Evolutionary conservation across 2,329 filamentous ascomycete genomes (phyloP).

Genomic region (Cercospora zeae-maydis): DNA sequence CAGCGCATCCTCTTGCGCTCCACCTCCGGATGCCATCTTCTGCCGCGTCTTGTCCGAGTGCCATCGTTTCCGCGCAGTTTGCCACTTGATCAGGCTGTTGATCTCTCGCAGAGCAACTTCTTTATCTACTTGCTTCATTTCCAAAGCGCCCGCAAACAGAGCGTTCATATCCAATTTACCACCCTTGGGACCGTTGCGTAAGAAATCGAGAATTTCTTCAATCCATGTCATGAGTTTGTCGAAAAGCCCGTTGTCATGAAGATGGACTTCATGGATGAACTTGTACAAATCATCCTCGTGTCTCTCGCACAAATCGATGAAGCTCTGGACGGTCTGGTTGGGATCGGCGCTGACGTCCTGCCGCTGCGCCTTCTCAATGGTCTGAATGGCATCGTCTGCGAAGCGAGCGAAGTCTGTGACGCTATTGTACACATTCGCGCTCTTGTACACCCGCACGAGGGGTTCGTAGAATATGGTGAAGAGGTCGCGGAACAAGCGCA

Average conservation of each 20-base stretch:
- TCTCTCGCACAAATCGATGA: constrained; percentile 91
- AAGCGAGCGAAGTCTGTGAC: constrained; percentile 95
- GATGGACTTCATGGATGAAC: constrained; percentile 96
- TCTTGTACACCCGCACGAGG: constrained; percentile 94
- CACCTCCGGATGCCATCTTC: constrained; percentile 91
- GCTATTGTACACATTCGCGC: constrained; percentile 94
- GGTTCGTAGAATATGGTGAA: constrained; percentile 99
- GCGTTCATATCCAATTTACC: constrained; percentile 93
- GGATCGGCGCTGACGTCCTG: constrained; percentile 90
- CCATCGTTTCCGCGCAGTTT: constrained; percentile 95
- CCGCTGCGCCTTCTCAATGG: constrained; percentile 64
- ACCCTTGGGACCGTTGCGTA: constrained; percentile 75
- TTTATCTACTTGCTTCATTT: constrained; percentile 65
- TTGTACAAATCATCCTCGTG: constrained; percentile 99
- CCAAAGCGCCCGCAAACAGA: constrained; percentile 75
- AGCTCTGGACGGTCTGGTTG: constrained; percentile 96
- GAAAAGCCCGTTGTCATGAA: constrained; percentile 94
- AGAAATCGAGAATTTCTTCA: constrained; percentile 88
- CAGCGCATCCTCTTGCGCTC: constrained; percentile 46
- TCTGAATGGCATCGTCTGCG: constrained; percentile 85
- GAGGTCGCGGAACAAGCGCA: constrained; percentile 91
- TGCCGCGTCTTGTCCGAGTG: constrained; percentile 95
- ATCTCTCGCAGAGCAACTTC: constrained; percentile 74
- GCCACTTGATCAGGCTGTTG: constrained; percentile 83
- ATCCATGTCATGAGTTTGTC: constrained; percentile 96